phyloP scores from a whole-genome alignment of 257 asterid genomes.

The Gentiana dahurica region DNA sequence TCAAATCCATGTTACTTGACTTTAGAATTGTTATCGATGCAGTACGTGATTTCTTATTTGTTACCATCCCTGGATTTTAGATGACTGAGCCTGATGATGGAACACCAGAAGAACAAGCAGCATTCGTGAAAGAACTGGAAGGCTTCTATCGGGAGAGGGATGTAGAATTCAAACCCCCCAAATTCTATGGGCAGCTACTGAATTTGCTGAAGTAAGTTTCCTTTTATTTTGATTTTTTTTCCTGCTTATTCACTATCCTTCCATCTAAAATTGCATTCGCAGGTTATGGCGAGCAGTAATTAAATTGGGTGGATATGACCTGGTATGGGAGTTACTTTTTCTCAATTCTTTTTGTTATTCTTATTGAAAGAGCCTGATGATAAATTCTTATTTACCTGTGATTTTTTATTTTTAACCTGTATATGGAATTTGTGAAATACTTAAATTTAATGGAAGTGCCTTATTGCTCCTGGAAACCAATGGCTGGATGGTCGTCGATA shows the following conservation, averaged over 20 bases:
- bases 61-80: constrained; percentile 22
- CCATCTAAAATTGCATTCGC: constrained; percentile 16
- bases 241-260: constrained; percentile 6
- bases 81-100: constrained; percentile 63
- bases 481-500: no score
- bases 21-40: background rate
- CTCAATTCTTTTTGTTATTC: constrained; percentile 5
- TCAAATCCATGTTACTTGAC: background rate
- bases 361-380: background rate
- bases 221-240: constrained; percentile 9
- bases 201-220: constrained; percentile 70
- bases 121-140: constrained; percentile 72
- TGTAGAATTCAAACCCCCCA: constrained; percentile 79
- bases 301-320: constrained; percentile 91
- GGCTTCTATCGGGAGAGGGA: constrained; percentile 54
- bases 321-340: constrained; percentile 37
- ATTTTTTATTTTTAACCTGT: background rate
- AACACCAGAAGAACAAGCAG: constrained; percentile 73
- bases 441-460: no score
- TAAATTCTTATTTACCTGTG: background rate
- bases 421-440: no score
- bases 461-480: no score
- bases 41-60: background rate
- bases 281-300: constrained; percentile 93
- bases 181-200: constrained; percentile 79